phyloP scores from a whole-genome alignment of 306 rosid genomes.

The Quercus alba region DNA sequence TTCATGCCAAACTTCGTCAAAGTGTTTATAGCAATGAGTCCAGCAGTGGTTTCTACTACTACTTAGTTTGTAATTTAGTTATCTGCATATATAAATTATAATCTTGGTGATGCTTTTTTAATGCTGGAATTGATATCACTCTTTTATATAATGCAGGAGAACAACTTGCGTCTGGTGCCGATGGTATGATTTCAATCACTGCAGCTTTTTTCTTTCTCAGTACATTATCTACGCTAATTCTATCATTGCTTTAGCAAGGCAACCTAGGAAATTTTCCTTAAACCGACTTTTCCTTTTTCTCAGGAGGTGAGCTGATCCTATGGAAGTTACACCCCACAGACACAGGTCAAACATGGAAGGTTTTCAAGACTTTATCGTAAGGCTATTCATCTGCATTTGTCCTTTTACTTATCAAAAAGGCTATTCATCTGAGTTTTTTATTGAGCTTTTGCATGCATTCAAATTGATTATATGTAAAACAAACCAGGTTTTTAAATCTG shows the following conservation, averaged over 20 bases:
- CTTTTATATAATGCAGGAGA: conserved; percentile 57
- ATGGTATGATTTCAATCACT: conserved; percentile 46
- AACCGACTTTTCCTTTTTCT: conserved; percentile 2
- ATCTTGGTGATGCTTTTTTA: not conserved
- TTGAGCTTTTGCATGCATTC: not conserved
- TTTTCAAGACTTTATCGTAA: conserved; percentile 72
- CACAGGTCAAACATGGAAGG: conserved; percentile 74
- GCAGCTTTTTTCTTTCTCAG: not conserved
- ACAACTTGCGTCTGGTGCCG: conserved; percentile 85
- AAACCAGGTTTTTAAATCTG: not conserved
- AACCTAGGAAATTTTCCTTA: not conserved
- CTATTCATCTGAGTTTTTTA: conserved; percentile 1
- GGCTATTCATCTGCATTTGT: conserved; percentile 9
- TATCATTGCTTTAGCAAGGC: not conserved
- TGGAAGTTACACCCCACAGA: conserved; percentile 74
- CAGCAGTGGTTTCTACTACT: not conserved
- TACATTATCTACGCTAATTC: not conserved
- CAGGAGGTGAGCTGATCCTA: conserved; percentile 79
- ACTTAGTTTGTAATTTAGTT: not conserved
- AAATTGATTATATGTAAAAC: not conserved
- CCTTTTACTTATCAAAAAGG: conserved; percentile 6
- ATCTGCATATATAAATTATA: not conserved
- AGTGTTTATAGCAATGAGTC: not conserved
- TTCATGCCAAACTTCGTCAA: not conserved
- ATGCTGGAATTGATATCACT: conserved; percentile 10